A percentile compares a stretch with the other conserved stretches of the same genome.
These are phyloP conservation scores for Trichoderma hamatum DNA, from an alignment of 2,329 filamentous ascomycete species.

Conservation along the genomic window DNA sequence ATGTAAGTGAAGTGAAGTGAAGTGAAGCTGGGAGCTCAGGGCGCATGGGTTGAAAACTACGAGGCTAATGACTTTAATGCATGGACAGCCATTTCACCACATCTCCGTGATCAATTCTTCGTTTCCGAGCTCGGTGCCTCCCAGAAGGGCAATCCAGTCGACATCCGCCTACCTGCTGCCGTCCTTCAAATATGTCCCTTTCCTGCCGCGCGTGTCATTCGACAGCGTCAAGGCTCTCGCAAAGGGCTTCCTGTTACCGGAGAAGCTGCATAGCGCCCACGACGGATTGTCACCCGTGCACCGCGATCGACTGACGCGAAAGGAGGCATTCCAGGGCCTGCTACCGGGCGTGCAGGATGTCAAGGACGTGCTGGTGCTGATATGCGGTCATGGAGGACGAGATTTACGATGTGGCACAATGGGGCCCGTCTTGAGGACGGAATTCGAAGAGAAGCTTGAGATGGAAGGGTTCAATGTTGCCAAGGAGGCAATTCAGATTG, in stretches of 20 bases:
- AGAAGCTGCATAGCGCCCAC: conserved; percentile 63
- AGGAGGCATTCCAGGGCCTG: conserved; percentile 54
- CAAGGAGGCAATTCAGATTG: conserved; percentile 48
- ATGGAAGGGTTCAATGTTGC: conserved; percentile 54
- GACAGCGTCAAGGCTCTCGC: conserved; percentile 60
- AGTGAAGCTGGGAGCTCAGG: not conserved
- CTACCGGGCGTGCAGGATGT: conserved; percentile 64
- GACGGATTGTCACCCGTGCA: conserved; percentile 61
- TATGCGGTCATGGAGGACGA: conserved; percentile 84
- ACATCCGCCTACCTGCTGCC: conserved; percentile 78
- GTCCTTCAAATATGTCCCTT: conserved; percentile 78
- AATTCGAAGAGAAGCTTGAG: conserved; percentile 67
- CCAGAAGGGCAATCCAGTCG: conserved; percentile 50
- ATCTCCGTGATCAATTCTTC: conserved; percentile 77
- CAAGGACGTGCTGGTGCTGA: conserved; percentile 72
- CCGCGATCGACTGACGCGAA: conserved; percentile 54
- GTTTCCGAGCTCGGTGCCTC: conserved; percentile 61
- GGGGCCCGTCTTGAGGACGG: conserved; percentile 70
- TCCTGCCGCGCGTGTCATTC: conserved; percentile 65
- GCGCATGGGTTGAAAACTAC: not conserved
- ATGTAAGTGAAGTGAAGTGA: conserved; percentile 55
- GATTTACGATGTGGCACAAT: conserved; percentile 82
- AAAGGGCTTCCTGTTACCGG: conserved; percentile 67
- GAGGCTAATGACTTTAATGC: not conserved
- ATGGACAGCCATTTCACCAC: conserved; percentile 75